Base-by-base conservation (phyloP, 305 asterid genomes). In the Nicotiana rustica region DNA sequence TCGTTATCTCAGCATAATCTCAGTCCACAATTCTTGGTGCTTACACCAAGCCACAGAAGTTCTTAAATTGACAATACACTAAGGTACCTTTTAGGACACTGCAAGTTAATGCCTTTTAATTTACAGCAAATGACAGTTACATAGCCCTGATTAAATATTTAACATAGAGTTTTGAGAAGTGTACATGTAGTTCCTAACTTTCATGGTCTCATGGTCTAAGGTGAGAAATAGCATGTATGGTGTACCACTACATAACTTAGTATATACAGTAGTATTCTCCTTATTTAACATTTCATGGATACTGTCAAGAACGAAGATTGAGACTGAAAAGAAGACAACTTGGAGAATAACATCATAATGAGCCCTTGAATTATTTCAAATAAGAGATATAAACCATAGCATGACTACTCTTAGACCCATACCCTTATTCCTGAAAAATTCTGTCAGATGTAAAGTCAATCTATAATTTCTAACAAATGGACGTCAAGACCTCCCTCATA, bases 361-460 rank as follows among this genome's bases (percentile, higher is more conserved):
- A 55, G 60, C 17, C 17, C 17, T 12, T 55, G 4, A 55, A 13
- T 55, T 55, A 12, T 15, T 67, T 67, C 17, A 67, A 67, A 15
- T 55, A 15, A 67, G 71, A 66, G 73, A 33, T 35, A 17, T 35
- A 67, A 21, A 66, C n/a, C 12, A 19, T 31, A 67, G 75, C 75
- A 67, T 35, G 75, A 67, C 52, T 44, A 67, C 49, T 17, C 52
- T 17, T 35, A 6, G 55, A 35, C 75, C 47, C 52, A 67, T 17
- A 67, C 25, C 47, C 55, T 67, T 67, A 67, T 35, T 67, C 75
- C 19, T 35, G 52, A 67, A 35, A 15, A 15, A 3, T n/a, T 68
- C 38, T 36, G 56, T 29, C 77, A 38, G 77, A 18, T 17, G 31
- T 68, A 38, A 67, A 67, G n/a, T 68, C 56, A 68, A 55, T 55